Base-by-base conservation (phyloP, 2,329 filamentous ascomycete genomes). In the Aspergillus unguis region DNA sequence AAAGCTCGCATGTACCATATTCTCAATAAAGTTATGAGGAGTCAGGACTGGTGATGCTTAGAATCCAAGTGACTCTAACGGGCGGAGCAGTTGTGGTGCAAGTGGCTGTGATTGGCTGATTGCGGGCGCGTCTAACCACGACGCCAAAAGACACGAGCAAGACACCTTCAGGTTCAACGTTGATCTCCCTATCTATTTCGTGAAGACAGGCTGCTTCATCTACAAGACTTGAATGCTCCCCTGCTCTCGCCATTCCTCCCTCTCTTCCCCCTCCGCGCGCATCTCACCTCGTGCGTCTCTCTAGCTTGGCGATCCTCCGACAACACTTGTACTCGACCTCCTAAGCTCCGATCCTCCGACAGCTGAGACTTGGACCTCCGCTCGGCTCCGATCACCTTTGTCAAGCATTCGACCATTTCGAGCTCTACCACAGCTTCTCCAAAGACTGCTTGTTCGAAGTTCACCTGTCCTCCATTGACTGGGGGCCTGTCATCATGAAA, bases 401-500 rank as follows among this genome's bases (percentile, higher is more conserved):
- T 17, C 41, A 44, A n/a, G 28, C 6, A 27, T 32, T 29, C 2
- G 28, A 41, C 10, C 9, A 10, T n/a, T 31, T 43, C 40, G 8
- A 10, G 7, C 6, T 38, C 2, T 28, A 10, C 11, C 23, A 8
- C 31, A 23, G 35, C 26, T 29, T 9, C n/a, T 37, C 6, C 11
- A 33, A 31, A 27, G n/a, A 17, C 10, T 25, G 37, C 25, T 36
- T 29, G 50, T 33, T 38, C 44, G 9, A 33, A 17, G 35, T 29
- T 33, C 43, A 23, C n/a, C 28, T 50, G 42, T 50, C 42, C 37
- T 23, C 42, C 26, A 41, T 41, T 23, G 29, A 33, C 43, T 41
- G 51, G 51, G 51, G 64, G 63, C 65, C 56, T 58, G 57, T 60
- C 67, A 68, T 73, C 70, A 99, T 99, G 94, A 97, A 95, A 83